These are phyloP conservation scores for Dryas octopetala DNA, from an alignment of 306 rosid species.

Conservation along the genomic window DNA sequence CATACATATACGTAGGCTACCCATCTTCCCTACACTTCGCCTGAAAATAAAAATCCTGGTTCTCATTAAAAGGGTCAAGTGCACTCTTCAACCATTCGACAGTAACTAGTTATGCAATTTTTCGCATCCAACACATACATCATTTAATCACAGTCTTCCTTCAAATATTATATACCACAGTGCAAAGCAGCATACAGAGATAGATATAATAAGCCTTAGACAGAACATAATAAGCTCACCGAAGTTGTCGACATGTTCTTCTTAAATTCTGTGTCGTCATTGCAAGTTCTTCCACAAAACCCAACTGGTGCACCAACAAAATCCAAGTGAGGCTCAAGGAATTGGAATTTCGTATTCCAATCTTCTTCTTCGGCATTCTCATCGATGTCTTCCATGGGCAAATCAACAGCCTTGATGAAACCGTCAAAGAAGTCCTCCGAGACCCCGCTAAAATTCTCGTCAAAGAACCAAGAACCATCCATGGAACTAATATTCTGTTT, in stretches of 20 bases:
- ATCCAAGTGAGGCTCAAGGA: conserved; percentile 32
- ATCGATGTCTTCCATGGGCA: conserved; percentile 75
- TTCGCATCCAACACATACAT: neutral
- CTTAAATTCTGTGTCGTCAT: conserved; percentile 28
- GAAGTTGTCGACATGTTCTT: conserved; percentile 33
- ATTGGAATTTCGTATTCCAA: conserved; percentile 55
- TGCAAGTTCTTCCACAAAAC: conserved; percentile 19
- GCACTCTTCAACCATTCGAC: neutral
- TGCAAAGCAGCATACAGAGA: neutral
- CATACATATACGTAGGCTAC: neutral
- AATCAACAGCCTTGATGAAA: conserved; percentile 49
- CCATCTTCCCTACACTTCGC: neutral
- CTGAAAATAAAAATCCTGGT: neutral
- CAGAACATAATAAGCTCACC: conserved; percentile 43
- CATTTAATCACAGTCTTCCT: neutral
- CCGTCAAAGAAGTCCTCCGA: conserved; percentile 52
- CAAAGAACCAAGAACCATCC: conserved; percentile 56
- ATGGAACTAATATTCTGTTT: conserved; percentile 46
- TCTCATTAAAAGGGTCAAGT: neutral
- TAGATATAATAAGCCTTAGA: too few species aligned
- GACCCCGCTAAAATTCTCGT: conserved; percentile 49
- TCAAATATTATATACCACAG: neutral
- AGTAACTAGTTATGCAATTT: neutral
- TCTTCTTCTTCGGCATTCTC: conserved; percentile 43
- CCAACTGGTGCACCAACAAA: too few species aligned